Evolutionary conservation across 2,329 filamentous ascomycete species (phyloP).

Genomic region (Sporothrix brunneoviolacea): DNA sequence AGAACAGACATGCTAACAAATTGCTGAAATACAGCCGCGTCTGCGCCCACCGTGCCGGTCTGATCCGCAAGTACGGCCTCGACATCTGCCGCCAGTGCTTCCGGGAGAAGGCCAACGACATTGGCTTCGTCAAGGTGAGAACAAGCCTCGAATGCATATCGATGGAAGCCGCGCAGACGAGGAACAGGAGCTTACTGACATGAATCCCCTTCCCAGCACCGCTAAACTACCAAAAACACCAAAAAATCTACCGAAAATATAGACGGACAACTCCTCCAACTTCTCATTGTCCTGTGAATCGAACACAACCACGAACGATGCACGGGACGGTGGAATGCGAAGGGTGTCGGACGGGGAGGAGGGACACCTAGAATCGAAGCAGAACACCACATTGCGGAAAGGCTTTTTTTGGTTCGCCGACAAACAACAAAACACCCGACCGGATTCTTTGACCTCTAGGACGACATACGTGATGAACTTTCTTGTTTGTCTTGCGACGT

Average conservation of each 20-base stretch:
- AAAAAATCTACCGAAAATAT: too few species aligned
- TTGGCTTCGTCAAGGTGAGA: conserved; percentile 71
- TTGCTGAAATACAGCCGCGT: conserved; percentile 47
- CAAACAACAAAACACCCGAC: conserved; percentile 5
- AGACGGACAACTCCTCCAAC: too few species aligned
- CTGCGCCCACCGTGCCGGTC: conserved; percentile 92
- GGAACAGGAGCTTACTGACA: too few species aligned
- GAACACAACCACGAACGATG: too few species aligned
- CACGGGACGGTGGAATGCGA: not conserved
- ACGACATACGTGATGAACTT: not conserved
- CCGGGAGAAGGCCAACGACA: conserved; percentile 66
- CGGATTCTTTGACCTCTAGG: not conserved
- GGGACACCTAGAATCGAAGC: not conserved
- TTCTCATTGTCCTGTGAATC: too few species aligned
- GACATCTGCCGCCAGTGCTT: conserved; percentile 80
- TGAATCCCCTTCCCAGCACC: too few species aligned
- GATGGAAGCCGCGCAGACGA: too few species aligned
- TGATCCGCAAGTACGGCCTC: conserved; percentile 99
- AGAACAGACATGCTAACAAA: conserved; percentile 22
- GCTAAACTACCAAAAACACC: too few species aligned
- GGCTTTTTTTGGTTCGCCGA: too few species aligned
- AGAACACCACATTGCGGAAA: conserved; percentile 7
- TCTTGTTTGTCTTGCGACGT: not conserved
- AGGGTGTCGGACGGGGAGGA: not conserved
- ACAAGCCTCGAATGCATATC: too few species aligned